Percentiles rank a stretch among this genome's conserved stretches.
These are phyloP conservation scores for Peltaster fructicola DNA, from an alignment of 2,329 filamentous ascomycete species.

Conservation along the genomic window DNA sequence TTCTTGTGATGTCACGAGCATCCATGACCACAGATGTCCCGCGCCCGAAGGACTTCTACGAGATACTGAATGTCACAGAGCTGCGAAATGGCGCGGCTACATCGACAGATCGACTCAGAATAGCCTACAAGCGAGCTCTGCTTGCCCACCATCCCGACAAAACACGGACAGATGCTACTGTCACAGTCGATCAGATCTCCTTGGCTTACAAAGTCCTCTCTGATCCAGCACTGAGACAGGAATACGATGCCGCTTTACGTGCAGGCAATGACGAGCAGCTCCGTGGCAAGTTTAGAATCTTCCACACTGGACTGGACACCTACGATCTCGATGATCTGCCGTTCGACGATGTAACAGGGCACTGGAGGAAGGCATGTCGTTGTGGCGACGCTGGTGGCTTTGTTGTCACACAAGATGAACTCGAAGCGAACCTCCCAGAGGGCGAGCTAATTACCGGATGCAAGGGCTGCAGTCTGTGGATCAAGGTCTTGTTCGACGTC, in stretches of 20 bases:
- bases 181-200: constrained; percentile 40
- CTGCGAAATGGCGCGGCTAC: constrained; percentile 7
- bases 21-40: too few species aligned
- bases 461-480: constrained; percentile 45
- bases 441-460: constrained; percentile 43
- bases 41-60: constrained; percentile 17
- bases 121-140: constrained; percentile 39
- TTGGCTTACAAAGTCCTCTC: constrained; percentile 39
- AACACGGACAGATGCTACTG: constrained; percentile 3
- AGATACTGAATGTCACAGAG: constrained; percentile 12
- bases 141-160: constrained; percentile 44
- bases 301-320: constrained; percentile 33
- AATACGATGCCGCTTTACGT: constrained; percentile 27
- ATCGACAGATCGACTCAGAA: constrained; percentile 17
- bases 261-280: constrained; percentile 1
- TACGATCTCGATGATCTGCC: constrained; percentile 40
- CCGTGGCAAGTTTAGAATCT: constrained; percentile 1
- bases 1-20: too few species aligned
- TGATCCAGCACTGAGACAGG: constrained; percentile 23
- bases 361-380: constrained; percentile 37
- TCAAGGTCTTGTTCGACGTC: constrained; percentile 41
- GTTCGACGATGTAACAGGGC: constrained; percentile 19
- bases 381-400: constrained; percentile 43
- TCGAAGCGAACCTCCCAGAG: constrained; percentile 32
- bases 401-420: constrained; percentile 34